Evolutionary conservation across 2,329 filamentous ascomycete species (phyloP), one percentile per base, ranked within the genome.

Genomic region (Microcyclospora tardicrescens): DNA sequence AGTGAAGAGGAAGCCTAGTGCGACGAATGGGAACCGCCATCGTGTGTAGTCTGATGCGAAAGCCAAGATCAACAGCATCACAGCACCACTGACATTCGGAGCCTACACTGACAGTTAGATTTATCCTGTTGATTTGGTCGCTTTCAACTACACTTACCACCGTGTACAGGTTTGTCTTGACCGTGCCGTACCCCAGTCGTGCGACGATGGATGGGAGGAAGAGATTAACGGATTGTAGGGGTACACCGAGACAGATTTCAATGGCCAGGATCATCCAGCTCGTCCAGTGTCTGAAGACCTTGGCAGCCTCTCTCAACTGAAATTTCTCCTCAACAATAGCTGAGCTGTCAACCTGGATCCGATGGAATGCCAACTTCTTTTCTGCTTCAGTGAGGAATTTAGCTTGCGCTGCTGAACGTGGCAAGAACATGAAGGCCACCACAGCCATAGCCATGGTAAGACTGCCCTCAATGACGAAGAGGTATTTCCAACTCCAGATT

Each of bases 131-230:
- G 32, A 12, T 12, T 12, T 13, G 5, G 12, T 12, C n/a, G 5
- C 12, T 3, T 13, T 16, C 28, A 35, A 6, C 9, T 6, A 35
- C 19, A 24, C 19, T 24, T 24, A 24, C 19, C 0, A 89, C 82
- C 0, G 83, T 87, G 61, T 83, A 86, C 0, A 89, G 68, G 51
- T 91, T 89, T 0, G 82, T 86, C 50, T 75, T 75, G 43, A 76
- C 67, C n/a, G 65, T 68, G 35, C 56, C 48, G 52, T 71, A 75
- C 9, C 67, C 67, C 3, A 77, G 60, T 2, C 69, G 58, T 3
- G 56, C 57, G 14, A 77, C 64, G 43, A 77, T 77, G 44, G 75
- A 71, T 0, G 73, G 73, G 34, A 77, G 55, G 55, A 77, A 77
- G 2, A 76, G 63, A 0, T 63, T 59, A 4, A 76, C 72, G 5